Percentiles rank a stretch among this genome's conserved stretches.
phyloP scores from a whole-genome alignment of 495 filamentous ascomycete genomes.

The Amniculicola lignicola region DNA sequence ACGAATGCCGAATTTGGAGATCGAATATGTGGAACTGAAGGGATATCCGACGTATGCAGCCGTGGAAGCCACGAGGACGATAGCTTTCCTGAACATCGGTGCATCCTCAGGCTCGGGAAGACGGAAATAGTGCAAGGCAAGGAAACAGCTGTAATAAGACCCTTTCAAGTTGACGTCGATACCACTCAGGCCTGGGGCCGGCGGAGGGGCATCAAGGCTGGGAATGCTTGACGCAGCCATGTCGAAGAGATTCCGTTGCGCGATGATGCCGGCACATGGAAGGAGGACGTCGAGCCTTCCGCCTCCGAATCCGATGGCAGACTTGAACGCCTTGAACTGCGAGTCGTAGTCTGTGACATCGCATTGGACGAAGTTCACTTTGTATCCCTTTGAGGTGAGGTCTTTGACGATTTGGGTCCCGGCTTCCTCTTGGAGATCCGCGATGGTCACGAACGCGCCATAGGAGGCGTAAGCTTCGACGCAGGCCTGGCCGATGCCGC shows the following conservation, averaged over 20 bases:
- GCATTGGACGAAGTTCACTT: constrained; percentile 20
- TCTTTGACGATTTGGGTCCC: constrained; percentile 11
- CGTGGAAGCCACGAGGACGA: constrained; percentile 22
- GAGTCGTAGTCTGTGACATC: constrained; percentile 31
- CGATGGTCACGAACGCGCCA: constrained; percentile 28
- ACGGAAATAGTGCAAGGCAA: constrained; percentile 32
- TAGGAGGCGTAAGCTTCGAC: constrained; percentile 4
- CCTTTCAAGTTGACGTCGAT: constrained; percentile 30
- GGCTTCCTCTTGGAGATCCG: constrained; percentile 22
- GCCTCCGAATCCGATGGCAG: constrained; percentile 18
- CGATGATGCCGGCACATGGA: constrained; percentile 20
- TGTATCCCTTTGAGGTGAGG: constrained; percentile 9
- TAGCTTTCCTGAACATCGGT: constrained; percentile 27
- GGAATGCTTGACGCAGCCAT: background rate
- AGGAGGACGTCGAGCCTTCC: constrained; percentile 28
- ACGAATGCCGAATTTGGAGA: constrained; percentile 31
- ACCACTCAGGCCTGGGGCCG: constrained; percentile 10
- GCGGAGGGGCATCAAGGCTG: constrained; percentile 8
- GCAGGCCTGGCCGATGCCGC: constrained; percentile 20
- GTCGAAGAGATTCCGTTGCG: constrained; percentile 20
- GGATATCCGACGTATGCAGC: constrained; percentile 21
- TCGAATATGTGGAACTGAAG: constrained; percentile 12
- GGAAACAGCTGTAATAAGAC: constrained; percentile 24
- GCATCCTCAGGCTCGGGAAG: background rate
- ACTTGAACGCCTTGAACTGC: constrained; percentile 25